Percentiles rank a stretch among this genome's conserved stretches.
phyloP scores from a whole-genome alignment of 106 monocot species.

The Phalaenopsis aphrodite region DNA sequence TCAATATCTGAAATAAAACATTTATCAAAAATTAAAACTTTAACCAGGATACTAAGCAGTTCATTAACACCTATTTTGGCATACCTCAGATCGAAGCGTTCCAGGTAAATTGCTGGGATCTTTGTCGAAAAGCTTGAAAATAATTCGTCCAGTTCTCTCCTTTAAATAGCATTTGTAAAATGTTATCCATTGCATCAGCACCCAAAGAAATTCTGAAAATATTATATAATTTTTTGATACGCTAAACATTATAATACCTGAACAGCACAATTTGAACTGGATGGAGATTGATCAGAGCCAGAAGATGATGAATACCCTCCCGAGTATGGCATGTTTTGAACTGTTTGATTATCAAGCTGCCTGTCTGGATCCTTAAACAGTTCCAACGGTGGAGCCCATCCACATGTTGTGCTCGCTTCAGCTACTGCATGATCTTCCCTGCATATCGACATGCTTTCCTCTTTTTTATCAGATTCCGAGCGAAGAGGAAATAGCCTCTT shows the following conservation, averaged over 20 bases:
- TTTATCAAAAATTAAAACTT: not conserved
- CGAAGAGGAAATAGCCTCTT: slow-evolving; percentile 69
- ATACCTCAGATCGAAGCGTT: slow-evolving; percentile 58
- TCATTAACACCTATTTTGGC: not conserved
- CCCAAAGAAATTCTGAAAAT: not conserved
- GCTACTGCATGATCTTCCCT: slow-evolving; percentile 33
- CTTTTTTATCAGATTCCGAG: slow-evolving; percentile 28
- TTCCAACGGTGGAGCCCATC: slow-evolving; percentile 31
- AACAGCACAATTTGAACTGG: slow-evolving; percentile 73
- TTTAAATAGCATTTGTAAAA: slow-evolving; percentile 11
- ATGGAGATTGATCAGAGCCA: slow-evolving; percentile 89
- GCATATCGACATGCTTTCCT: slow-evolving; percentile 16
- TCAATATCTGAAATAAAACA: slow-evolving; percentile 53
- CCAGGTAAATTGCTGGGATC: slow-evolving; percentile 78
- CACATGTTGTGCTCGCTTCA: slow-evolving; percentile 44
- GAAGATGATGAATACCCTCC: slow-evolving; percentile 50
- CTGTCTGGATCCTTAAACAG: slow-evolving; percentile 37
- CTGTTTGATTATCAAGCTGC: slow-evolving; percentile 4
- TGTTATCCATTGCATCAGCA: not conserved
- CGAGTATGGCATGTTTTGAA: slow-evolving; percentile 13
- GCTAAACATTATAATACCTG: slow-evolving; percentile 41
- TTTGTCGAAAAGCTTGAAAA: slow-evolving; percentile 92
- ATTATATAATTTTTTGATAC: not conserved
- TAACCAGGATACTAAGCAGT: not conserved
- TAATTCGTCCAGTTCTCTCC: slow-evolving; percentile 86